These are phyloP conservation scores for Cordyceps cicadae DNA, from an alignment of 2,329 filamentous ascomycete genomes.

Conservation along the genomic window DNA sequence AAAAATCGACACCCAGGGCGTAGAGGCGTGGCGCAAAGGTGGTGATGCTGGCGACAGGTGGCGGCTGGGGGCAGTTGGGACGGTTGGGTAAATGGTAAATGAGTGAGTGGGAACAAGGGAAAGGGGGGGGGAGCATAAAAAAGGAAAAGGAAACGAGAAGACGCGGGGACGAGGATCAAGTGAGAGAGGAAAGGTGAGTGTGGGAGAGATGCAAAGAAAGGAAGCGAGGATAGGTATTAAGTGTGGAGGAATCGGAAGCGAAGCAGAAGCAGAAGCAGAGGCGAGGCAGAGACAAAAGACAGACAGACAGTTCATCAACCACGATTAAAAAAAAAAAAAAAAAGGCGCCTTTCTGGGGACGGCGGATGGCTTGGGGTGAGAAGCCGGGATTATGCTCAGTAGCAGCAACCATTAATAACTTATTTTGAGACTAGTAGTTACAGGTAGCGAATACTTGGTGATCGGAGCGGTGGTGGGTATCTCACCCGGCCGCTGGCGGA, in stretches of 20 bases:
- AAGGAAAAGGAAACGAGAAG: neutral
- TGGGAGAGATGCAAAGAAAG: neutral
- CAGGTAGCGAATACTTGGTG: neutral
- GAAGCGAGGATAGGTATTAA: neutral
- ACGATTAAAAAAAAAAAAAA: too few relatives aligned
- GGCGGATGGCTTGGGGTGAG: neutral
- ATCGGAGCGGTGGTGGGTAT: neutral
- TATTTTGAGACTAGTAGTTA: too few relatives aligned
- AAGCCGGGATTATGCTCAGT: neutral
- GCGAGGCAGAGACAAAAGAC: neutral
- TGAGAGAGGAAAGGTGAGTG: neutral
- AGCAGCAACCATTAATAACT: too few relatives aligned
- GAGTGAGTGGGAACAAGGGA: neutral
- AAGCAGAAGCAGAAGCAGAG: neutral
- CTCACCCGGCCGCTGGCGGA: neutral
- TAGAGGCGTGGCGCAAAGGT: neutral
- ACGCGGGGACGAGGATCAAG: neutral
- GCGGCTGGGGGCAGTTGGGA: neutral
- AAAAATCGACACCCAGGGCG: neutral
- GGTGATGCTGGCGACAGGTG: slow-evolving; percentile 1
- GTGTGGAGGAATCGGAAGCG: neutral
- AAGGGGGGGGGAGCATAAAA: neutral
- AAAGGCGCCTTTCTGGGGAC: neutral
- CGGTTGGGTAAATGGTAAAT: neutral
- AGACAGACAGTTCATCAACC: neutral